Evolutionary conservation across 805 yeast genomes (phyloP), one percentile per base, ranked within the genome.

Genomic region (Wilhelminamyces savonicus): DNA sequence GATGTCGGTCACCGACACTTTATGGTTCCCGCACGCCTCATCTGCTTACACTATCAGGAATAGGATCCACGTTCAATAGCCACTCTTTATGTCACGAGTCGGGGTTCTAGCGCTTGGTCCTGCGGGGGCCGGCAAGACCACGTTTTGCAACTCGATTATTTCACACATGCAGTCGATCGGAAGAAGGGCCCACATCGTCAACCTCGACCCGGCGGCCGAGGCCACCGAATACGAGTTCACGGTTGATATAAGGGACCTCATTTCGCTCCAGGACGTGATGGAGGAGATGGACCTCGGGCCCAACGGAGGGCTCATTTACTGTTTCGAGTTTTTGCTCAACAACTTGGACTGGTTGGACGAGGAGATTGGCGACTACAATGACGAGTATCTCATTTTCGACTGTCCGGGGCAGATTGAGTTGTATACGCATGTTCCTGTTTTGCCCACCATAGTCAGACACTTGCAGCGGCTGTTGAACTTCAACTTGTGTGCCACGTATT

Each of bases 321-420:
- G 97, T 50, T 90, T 92, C 53, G 97, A 92, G 59, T 85, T 88
- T 50, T 64, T 92, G 20, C 55, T 92, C 49, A 76, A 88, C 25
- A 92, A 92, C 49, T 53, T 92, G 37, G 99, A 92, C 60, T 92
- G 99, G 99, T 61, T 92, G 19, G 98, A 90, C 45, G 97, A 90
- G 45, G 95, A 90, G 50, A 82, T 92, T 35, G 98, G 98, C 12
- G 97, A 92, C 39, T 92, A 68, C 51, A 88, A 83, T 44, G 97
- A 92, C 50, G 98, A 92, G 48, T 90, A 85, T 48, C 65, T 90
- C 42, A 86, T 90, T 17, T 87, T 90, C 54, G 97, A 90, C 53
- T 88, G 97, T 56, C 97, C 97, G 0, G 97, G 97, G 0, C 97
- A 90, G 52, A 88, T 90, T 37, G 98, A 90, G 55, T 66, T 90